phyloP scores from a whole-genome alignment of 1,139 yeast genomes.

The Torulaspora pretoriensis region DNA sequence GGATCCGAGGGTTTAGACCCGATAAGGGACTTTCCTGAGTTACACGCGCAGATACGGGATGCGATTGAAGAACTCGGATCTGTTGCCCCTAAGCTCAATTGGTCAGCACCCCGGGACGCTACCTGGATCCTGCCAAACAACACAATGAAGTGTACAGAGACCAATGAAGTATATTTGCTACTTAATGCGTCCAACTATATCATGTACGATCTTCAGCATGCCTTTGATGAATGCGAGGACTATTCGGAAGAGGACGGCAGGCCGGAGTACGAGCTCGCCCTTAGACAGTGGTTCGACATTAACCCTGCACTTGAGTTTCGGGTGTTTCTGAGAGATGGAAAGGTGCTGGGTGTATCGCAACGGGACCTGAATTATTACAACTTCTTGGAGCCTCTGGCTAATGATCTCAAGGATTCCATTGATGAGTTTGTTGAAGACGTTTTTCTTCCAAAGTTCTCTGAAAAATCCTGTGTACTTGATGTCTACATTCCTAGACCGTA shows the following conservation, averaged over 20 bases:
- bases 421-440: constrained; percentile 52
- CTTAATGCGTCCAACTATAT: constrained; percentile 85
- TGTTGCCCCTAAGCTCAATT: constrained; percentile 84
- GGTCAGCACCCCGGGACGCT: constrained; percentile 97
- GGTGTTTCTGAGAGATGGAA: constrained; percentile 63
- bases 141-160: constrained; percentile 62
- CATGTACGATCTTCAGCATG: constrained; percentile 73
- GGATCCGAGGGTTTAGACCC: constrained; percentile 38
- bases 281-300: constrained; percentile 71
- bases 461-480: constrained; percentile 63
- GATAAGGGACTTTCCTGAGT: constrained; percentile 48
- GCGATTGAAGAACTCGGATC: constrained; percentile 49
- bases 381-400: constrained; percentile 50
- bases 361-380: constrained; percentile 81
- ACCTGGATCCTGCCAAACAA: constrained; percentile 84
- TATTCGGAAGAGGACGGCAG: constrained; percentile 23
- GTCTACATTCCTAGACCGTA: constrained; percentile 77
- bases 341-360: constrained; percentile 72
- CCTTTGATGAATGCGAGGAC: constrained; percentile 47
- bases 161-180: constrained; percentile 71
- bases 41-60: constrained; percentile 51
- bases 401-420: constrained; percentile 46
- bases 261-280: constrained; percentile 54
- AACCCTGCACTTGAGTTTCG: constrained; percentile 92
- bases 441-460: constrained; percentile 49